Evolutionary conservation across 2,329 filamentous ascomycete species (phyloP).

Genomic region (Colletotrichum sp.): DNA sequence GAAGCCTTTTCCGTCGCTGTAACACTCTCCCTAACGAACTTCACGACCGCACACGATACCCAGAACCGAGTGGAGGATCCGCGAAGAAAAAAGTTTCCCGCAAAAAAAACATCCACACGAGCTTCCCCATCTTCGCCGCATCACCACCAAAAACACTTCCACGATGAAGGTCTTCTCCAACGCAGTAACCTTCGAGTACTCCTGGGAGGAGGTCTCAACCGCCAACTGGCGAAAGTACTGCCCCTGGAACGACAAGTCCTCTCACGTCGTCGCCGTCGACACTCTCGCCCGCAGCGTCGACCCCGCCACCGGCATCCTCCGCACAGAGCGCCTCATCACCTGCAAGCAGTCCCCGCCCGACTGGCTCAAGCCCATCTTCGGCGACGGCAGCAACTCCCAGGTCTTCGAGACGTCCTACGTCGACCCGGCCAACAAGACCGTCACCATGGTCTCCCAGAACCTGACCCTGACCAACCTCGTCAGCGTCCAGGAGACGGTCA

Average conservation of each 20-base stretch:
- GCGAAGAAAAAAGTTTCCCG: background rate
- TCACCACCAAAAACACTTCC: background rate
- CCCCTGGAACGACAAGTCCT: slow-evolving; percentile 98
- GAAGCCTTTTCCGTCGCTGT: background rate
- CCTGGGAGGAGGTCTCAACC: slow-evolving; percentile 96
- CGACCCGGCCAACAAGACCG: slow-evolving; percentile 79
- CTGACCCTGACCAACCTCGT: slow-evolving; percentile 91
- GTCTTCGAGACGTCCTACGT: slow-evolving; percentile 98
- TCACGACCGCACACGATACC: background rate
- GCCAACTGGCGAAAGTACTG: slow-evolving; percentile 99
- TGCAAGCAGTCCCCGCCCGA: slow-evolving; percentile 72
- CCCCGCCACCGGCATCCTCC: slow-evolving; percentile 61
- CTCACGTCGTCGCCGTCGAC: slow-evolving; percentile 95
- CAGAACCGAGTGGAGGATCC: background rate
- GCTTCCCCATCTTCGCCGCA: background rate
- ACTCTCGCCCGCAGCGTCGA: slow-evolving; percentile 76
- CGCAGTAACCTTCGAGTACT: slow-evolving; percentile 91
- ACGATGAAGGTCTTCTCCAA: slow-evolving; percentile 96
- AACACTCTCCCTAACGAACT: background rate
- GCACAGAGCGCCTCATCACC: slow-evolving; percentile 67
- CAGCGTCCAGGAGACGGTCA: slow-evolving; percentile 90
- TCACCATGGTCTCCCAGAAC: slow-evolving; percentile 97
- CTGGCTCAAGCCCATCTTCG: slow-evolving; percentile 82
- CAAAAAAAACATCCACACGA: background rate
- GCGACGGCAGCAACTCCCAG: slow-evolving; percentile 76